Evolutionary conservation across 768 basidiomycete genomes (phyloP).

Genomic region (Psilocybe azurescens): DNA sequence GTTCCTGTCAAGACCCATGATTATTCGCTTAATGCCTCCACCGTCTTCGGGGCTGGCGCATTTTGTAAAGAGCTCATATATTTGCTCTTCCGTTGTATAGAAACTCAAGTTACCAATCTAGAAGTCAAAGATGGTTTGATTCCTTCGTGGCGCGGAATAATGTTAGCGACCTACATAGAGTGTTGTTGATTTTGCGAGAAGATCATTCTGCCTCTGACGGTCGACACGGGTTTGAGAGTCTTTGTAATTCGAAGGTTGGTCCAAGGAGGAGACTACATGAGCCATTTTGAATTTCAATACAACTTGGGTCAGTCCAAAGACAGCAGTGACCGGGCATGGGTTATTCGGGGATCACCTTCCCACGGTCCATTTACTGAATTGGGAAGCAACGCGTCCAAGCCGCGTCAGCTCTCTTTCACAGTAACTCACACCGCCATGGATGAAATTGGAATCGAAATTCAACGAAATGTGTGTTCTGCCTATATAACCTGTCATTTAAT

Average conservation of each 20-base stretch:
- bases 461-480: slow-evolving; percentile 67
- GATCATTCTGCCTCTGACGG: slow-evolving; percentile 75
- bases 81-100: slow-evolving; percentile 96
- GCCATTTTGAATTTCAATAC: slow-evolving; percentile 58
- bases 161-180: slow-evolving; percentile 73
- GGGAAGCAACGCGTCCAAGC: slow-evolving; percentile 46
- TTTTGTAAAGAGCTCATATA: slow-evolving; percentile 92
- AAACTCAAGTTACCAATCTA: slow-evolving; percentile 93
- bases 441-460: slow-evolving; percentile 86
- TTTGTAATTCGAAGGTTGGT: slow-evolving; percentile 97
- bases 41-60: slow-evolving; percentile 86
- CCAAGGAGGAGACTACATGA: slow-evolving; percentile 82
- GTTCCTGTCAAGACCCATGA: slow-evolving; percentile 94
- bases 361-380: slow-evolving; percentile 40
- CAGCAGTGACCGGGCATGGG: not conserved
- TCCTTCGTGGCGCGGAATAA: slow-evolving; percentile 8
- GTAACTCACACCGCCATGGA: slow-evolving; percentile 63
- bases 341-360: slow-evolving; percentile 30
- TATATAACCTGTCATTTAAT: not conserved
- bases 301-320: not conserved
- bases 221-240: slow-evolving; percentile 89
- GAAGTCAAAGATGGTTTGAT: slow-evolving; percentile 10
- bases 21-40: slow-evolving; percentile 91
- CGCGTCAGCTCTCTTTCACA: slow-evolving; percentile 50
- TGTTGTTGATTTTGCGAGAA: slow-evolving; percentile 85